Percentiles rank a stretch among this genome's conserved stretches.
phyloP scores from a whole-genome alignment of 208 protist species.

The Leishmania gerbilli region DNA sequence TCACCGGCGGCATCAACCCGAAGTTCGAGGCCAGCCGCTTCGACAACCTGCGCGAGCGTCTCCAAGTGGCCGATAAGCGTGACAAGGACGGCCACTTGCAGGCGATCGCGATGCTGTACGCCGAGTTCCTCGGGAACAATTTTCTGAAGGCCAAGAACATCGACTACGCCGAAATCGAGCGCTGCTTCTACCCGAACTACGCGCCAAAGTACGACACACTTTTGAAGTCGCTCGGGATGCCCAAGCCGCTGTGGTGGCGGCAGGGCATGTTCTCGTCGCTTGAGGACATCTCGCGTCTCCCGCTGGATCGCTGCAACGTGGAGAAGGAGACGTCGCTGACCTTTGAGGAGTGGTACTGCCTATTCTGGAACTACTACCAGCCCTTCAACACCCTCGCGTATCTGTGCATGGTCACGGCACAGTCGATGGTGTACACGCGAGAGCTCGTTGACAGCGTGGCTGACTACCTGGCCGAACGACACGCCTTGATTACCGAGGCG shows the following conservation, averaged over 20 bases:
- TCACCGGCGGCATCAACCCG: conserved; percentile 72
- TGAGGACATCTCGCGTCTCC: conserved; percentile 86
- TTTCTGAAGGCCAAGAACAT: conserved; percentile 61
- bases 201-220: conserved; percentile 55
- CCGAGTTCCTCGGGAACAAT: conserved; percentile 72
- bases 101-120: conserved; percentile 85
- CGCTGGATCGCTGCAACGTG: conserved; percentile 72
- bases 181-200: conserved; percentile 85
- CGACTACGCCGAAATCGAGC: conserved; percentile 78
- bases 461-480: conserved; percentile 78
- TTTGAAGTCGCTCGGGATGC: conserved; percentile 56
- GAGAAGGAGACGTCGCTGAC: conserved; percentile 59
- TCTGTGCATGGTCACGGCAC: conserved; percentile 79
- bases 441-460: conserved; percentile 77
- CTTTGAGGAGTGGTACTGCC: conserved; percentile 89
- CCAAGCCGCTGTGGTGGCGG: conserved; percentile 70
- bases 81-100: conserved; percentile 75
- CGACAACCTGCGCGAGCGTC: conserved; percentile 73
- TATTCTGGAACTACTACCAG: conserved; percentile 91
- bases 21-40: conserved; percentile 79
- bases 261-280: conserved; percentile 69
- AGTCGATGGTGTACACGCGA: conserved; percentile 65
- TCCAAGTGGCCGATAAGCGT: conserved; percentile 72
- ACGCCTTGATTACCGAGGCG: conserved; percentile 61
- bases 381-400: conserved; percentile 79